A percentile compares a stretch with the other conserved stretches of the same genome.
Evolutionary conservation across 2,329 filamentous ascomycete species (phyloP).

Genomic region (Juglanconis oblonga): DNA sequence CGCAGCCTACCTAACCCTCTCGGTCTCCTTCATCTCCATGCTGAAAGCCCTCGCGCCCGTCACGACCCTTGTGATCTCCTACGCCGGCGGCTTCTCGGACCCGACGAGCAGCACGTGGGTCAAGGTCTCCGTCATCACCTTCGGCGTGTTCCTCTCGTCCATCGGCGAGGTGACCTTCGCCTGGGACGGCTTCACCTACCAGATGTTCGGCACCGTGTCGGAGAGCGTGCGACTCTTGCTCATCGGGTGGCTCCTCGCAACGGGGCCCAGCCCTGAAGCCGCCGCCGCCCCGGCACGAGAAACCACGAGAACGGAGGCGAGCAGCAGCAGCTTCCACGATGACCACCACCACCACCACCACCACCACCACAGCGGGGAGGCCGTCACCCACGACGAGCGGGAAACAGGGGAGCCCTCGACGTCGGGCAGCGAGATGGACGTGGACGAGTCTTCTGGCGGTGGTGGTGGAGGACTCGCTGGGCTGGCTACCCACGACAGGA

Average conservation of each 20-base stretch:
- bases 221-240: neutral
- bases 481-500: too few species aligned
- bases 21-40: neutral
- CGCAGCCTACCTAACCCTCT: neutral
- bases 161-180: neutral
- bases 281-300: neutral
- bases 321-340: too few species aligned
- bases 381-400: neutral
- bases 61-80: neutral
- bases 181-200: neutral
- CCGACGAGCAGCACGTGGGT: neutral
- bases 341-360: too few species aligned
- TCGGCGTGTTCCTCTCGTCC: neutral
- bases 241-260: neutral
- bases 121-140: neutral
- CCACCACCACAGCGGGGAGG: too few species aligned
- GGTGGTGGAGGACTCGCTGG: too few species aligned
- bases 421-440: neutral
- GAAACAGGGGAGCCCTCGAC: neutral
- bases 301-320: neutral
- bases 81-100: neutral
- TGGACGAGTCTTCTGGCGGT: neutral
- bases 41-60: neutral
- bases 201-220: neutral
- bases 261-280: neutral